phyloP scores from a whole-genome alignment of 306 rosid genomes.

The Lathyrus sativus region DNA sequence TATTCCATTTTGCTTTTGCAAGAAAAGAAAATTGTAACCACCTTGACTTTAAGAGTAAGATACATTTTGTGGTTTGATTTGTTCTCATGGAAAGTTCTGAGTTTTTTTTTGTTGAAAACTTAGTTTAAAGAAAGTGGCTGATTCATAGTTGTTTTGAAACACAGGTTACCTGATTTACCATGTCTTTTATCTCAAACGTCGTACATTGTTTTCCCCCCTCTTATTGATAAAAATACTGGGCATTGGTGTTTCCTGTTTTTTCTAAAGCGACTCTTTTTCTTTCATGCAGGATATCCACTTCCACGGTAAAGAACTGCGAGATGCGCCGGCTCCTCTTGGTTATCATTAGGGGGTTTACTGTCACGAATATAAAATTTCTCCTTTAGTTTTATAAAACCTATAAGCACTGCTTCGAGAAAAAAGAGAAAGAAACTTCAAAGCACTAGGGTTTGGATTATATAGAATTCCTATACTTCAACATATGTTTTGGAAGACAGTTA shows the following conservation, averaged over 20 bases:
- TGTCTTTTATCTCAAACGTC: conserved; percentile 3
- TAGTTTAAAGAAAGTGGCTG: conserved; percentile 1
- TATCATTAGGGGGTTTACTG: conserved; percentile 48
- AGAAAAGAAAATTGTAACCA: conserved; percentile 6
- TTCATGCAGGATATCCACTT: conserved; percentile 69
- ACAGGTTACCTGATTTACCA: conserved; percentile 9
- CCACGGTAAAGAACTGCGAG: conserved; percentile 67
- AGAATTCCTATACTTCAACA: conserved; percentile 8
- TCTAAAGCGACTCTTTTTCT: not conserved
- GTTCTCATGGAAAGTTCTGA: conserved; percentile 5
- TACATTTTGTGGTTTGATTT: conserved; percentile 25
- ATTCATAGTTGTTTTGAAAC: conserved; percentile 4
- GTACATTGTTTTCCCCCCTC: too few relatives aligned
- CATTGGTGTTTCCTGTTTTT: conserved; percentile 16
- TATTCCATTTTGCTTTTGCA: not conserved
- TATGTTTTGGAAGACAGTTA: not conserved
- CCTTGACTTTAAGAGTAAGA: conserved; percentile 5
- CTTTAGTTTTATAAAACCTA: conserved; percentile 8
- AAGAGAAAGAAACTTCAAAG: not conserved
- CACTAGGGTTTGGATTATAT: conserved; percentile 11
- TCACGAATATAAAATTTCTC: conserved; percentile 7
- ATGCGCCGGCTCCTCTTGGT: conserved; percentile 75
- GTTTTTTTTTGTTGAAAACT: conserved; percentile 17
- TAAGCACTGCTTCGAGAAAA: not conserved
- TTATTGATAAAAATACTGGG: not conserved